These are phyloP conservation scores for Neoarthrinium moseri DNA, from an alignment of 2,329 filamentous ascomycete genomes.

Conservation along the genomic window DNA sequence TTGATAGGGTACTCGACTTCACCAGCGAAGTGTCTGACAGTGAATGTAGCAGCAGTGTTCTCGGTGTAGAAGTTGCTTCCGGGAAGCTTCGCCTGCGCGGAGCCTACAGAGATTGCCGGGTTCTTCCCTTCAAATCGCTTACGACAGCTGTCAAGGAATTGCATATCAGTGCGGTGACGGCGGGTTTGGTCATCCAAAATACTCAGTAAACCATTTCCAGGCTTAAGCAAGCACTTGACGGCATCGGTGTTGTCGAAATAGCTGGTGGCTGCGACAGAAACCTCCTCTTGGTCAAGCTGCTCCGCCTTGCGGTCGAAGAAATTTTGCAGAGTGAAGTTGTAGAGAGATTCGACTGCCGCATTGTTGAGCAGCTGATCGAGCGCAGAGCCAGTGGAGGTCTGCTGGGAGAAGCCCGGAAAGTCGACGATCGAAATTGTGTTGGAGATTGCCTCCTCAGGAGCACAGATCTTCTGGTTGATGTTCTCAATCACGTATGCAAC, in stretches of 20 bases:
- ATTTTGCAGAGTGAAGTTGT: conserved; percentile 89
- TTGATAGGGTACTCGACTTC: conserved; percentile 92
- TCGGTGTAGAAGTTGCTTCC: conserved; percentile 89
- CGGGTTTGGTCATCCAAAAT: conserved; percentile 96
- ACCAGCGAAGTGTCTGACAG: conserved; percentile 91
- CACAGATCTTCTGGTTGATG: conserved; percentile 87
- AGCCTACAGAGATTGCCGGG: conserved; percentile 78
- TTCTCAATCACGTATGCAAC: conserved; percentile 92
- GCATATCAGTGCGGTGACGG: conserved; percentile 82
- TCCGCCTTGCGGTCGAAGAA: conserved; percentile 96
- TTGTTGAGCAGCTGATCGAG: conserved; percentile 95
- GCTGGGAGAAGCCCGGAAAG: conserved; percentile 91
- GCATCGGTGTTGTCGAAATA: conserved; percentile 98
- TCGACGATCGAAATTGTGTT: conserved; percentile 96
- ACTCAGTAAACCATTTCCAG: conserved; percentile 87
- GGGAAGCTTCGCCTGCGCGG: conserved; percentile 72
- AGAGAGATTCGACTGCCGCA: conserved; percentile 85
- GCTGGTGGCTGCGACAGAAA: conserved; percentile 84
- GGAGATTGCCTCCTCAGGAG: conserved; percentile 79
- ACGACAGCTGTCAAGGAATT: conserved; percentile 84
- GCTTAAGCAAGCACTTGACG: conserved; percentile 85
- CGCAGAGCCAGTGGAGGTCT: conserved; percentile 76
- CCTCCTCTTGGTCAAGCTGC: conserved; percentile 90
- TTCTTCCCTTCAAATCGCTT: conserved; percentile 97
- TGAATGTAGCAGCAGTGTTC: conserved; percentile 78